A percentile compares a stretch with the other conserved stretches of the same genome.
Evolutionary conservation across 2,329 filamentous ascomycete species (phyloP).

Genomic region (Neurospora crassa): DNA sequence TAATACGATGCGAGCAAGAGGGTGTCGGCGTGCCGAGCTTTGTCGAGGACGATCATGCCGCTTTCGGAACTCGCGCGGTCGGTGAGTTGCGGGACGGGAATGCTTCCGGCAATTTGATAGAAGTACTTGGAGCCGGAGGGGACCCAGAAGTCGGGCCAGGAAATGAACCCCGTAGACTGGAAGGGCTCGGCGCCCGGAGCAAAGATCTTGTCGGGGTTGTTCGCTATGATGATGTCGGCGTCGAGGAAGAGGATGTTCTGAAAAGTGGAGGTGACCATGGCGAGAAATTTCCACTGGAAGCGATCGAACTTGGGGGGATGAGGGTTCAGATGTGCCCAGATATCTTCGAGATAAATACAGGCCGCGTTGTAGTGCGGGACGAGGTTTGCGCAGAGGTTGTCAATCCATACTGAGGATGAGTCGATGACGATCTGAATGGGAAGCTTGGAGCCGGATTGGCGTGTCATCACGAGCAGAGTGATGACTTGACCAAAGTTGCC

Average conservation of each 20-base stretch:
- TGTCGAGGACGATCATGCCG: constrained; percentile 38
- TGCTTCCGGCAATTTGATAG: constrained; percentile 32
- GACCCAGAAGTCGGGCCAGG: constrained; percentile 48
- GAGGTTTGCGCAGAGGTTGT: constrained; percentile 21
- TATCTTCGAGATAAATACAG: constrained; percentile 24
- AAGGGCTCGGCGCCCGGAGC: constrained; percentile 35
- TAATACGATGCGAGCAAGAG: constrained; percentile 43
- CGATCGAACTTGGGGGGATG: constrained; percentile 23
- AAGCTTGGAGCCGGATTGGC: constrained; percentile 37
- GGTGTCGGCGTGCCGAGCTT: constrained; percentile 33
- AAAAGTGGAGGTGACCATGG: constrained; percentile 49
- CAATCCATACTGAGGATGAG: constrained; percentile 21
- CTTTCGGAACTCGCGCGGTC: constrained; percentile 33
- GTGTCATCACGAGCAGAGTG: constrained; percentile 40
- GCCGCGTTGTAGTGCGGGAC: constrained; percentile 22
- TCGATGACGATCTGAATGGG: constrained; percentile 34
- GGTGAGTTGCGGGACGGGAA: constrained; percentile 21
- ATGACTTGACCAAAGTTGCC: constrained; percentile 39
- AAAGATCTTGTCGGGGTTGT: constrained; percentile 32
- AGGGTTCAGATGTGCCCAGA: constrained; percentile 12
- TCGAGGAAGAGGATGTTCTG: constrained; percentile 50
- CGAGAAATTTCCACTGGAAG: constrained; percentile 47
- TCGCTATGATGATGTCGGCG: constrained; percentile 42
- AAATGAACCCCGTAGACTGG: constrained; percentile 39
- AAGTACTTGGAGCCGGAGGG: constrained; percentile 31